A percentile compares a stretch with the other conserved stretches of the same genome.
Conservation (phyloP, 2,329 filamentous ascomycete species). For the Aspergillus awamori region DNA sequence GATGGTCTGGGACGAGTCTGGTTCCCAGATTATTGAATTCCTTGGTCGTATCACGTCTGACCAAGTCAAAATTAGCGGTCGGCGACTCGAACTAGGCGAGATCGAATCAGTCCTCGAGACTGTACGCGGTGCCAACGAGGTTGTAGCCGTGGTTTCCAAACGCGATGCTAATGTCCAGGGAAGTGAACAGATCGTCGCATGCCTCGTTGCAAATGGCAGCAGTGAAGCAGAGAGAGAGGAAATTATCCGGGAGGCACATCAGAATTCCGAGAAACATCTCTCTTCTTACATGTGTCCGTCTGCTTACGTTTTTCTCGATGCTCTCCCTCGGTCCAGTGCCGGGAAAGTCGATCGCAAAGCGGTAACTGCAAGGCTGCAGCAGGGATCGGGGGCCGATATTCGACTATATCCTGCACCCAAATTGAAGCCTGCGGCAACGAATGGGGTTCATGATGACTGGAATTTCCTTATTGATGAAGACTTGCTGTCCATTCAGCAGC, state of each 20-base stretch:
- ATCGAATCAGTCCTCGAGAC: constrained; percentile 56
- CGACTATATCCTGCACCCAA: constrained; percentile 10
- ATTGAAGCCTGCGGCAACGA: not conserved
- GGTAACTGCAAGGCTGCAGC: constrained; percentile 18
- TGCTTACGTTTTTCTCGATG: constrained; percentile 25
- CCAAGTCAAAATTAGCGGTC: constrained; percentile 83
- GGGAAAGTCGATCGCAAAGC: constrained; percentile 33
- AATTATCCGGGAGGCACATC: constrained; percentile 21
- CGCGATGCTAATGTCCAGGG: constrained; percentile 21
- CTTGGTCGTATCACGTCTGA: constrained; percentile 76
- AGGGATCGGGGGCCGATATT: constrained; percentile 3
- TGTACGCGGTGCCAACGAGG: constrained; percentile 24
- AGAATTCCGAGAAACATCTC: constrained; percentile 20
- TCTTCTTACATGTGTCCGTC: constrained; percentile 31
- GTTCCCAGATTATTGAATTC: constrained; percentile 63
- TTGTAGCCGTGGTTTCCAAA: constrained; percentile 28
- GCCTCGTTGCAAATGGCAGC: constrained; percentile 22
- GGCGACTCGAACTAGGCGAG: constrained; percentile 78
- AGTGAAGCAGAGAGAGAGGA: constrained; percentile 13
- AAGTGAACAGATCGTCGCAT: constrained; percentile 31
- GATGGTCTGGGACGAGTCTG: constrained; percentile 63
- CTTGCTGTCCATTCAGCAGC: constrained; percentile 11
- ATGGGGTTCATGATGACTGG: constrained; percentile 12
- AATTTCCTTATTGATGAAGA: constrained; percentile 6
- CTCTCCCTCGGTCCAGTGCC: constrained; percentile 29